Evolutionary conservation across 1,139 yeast genomes (phyloP), one percentile per base, ranked within the genome.

Genomic region (Taiozyma sp.): DNA sequence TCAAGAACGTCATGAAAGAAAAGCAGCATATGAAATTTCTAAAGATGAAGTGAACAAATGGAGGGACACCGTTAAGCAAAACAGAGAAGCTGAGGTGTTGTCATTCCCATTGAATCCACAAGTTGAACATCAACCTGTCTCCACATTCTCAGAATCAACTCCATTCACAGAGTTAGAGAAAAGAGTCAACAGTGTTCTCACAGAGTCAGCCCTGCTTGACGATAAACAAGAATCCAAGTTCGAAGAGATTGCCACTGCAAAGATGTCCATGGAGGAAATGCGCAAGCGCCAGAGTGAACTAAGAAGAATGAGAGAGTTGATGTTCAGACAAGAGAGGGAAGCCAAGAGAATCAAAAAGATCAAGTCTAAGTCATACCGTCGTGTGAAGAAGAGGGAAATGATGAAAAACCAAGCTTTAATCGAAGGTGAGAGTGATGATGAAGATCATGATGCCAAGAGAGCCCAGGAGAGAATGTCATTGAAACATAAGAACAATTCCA

Each of bases 321-420:
- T 93, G 96, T 93, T 91, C 71, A 80, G 98, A 64, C 97, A 93
- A 64, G 97, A 93, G 71, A 81, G 84, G 63, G 85, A 89, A 65
- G 91, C 98, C 23, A 90, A 81, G 68, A 80, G 99, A 61, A 79
- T 93, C 63, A 92, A 92, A 73, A 93, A 92, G 72, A 93, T 93
- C 70, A 93, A 93, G 70, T 90, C 97, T 45, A 95, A 92, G 69
- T 80, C 90, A 8, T 93, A 84, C 70, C 89, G 90, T 63, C 85
- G 88, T 65, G 85, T 92, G 51, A 85, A 88, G 65, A 90, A 92
- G 76, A 87, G 86, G 69, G 97, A 92, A 65, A 73, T 90, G 58
- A 71, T 87, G 60, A 81, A 83, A 58, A 87, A 85, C 60, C 77
- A 81, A 55, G 83, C 78, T 52, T 69, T 88, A 55, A 85, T 89